A percentile compares a stretch with the other conserved stretches of the same genome.
phyloP scores from a whole-genome alignment of 2,329 filamentous ascomycete species.

The Colletotrichum gloeosporioides region DNA sequence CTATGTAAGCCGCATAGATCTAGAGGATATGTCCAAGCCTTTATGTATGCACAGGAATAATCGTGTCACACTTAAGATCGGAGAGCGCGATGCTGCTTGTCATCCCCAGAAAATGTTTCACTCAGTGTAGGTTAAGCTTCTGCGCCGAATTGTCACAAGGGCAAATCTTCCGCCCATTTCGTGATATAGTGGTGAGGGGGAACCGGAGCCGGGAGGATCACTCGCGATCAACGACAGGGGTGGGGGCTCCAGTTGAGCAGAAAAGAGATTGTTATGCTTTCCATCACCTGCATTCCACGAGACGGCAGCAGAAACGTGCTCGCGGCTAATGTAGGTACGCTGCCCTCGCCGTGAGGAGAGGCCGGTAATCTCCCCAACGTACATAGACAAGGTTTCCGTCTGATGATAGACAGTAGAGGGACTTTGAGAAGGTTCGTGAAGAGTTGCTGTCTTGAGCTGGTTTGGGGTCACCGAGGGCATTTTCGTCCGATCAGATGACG shows the following conservation, averaged over 20 bases:
- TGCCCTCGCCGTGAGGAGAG: neutral
- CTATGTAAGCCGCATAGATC: no score
- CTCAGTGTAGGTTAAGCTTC: neutral
- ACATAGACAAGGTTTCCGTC: neutral
- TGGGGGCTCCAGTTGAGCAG: neutral
- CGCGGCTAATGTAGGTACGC: neutral
- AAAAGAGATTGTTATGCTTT: neutral
- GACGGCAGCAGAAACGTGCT: neutral
- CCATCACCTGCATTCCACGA: neutral
- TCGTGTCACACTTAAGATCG: fast-evolving
- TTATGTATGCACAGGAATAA: neutral
- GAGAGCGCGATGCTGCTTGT: neutral
- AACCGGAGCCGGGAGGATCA: neutral
- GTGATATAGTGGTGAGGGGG: neutral
- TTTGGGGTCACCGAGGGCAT: neutral
- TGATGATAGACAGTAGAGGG: neutral
- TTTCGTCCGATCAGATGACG: neutral
- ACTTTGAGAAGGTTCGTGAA: neutral
- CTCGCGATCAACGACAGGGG: neutral
- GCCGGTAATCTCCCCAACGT: neutral
- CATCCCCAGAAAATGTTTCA: neutral
- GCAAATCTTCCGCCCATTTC: neutral
- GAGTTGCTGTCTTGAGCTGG: neutral
- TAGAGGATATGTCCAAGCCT: neutral
- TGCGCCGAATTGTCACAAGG: neutral